Conservation (phyloP, 768 basidiomycete species). For the Gautieria morchelliformis region DNA sequence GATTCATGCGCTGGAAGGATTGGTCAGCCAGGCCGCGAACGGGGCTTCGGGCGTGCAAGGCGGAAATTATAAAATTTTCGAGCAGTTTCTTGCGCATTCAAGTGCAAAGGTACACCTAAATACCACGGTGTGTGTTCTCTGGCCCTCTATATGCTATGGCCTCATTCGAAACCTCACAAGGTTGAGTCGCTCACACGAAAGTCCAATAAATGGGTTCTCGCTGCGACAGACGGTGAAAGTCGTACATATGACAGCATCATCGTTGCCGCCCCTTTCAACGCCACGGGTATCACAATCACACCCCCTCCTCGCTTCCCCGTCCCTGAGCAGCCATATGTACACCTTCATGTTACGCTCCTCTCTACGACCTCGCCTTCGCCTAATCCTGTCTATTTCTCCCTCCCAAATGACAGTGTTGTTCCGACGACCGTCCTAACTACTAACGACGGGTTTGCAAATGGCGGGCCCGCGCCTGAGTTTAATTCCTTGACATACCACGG, state of each 20-base stretch:
- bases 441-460: slow-evolving; percentile 44
- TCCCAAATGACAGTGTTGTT: slow-evolving; percentile 31
- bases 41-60: slow-evolving; percentile 60
- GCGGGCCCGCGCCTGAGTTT: slow-evolving; percentile 63
- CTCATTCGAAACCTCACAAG: slow-evolving; percentile 25
- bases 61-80: slow-evolving; percentile 82
- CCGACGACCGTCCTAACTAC: slow-evolving; percentile 71
- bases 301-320: slow-evolving; percentile 40
- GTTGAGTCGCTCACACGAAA: slow-evolving; percentile 14
- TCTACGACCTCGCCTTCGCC: slow-evolving; percentile 60
- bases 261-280: slow-evolving; percentile 80
- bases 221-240: slow-evolving; percentile 2
- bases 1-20: slow-evolving; percentile 72
- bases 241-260: slow-evolving; percentile 61
- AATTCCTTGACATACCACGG: slow-evolving; percentile 82
- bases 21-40: slow-evolving; percentile 58
- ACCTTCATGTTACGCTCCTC: slow-evolving; percentile 82
- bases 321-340: slow-evolving; percentile 66
- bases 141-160: slow-evolving; percentile 15
- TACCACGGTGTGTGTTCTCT: slow-evolving; percentile 41
- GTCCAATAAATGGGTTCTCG: slow-evolving; percentile 9
- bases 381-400: slow-evolving; percentile 60
- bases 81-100: slow-evolving; percentile 64
- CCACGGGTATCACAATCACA: slow-evolving; percentile 47
- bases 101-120: slow-evolving; percentile 61